Conservation (phyloP, 441 rosid genomes). For the Arabidopsis lyrata region DNA sequence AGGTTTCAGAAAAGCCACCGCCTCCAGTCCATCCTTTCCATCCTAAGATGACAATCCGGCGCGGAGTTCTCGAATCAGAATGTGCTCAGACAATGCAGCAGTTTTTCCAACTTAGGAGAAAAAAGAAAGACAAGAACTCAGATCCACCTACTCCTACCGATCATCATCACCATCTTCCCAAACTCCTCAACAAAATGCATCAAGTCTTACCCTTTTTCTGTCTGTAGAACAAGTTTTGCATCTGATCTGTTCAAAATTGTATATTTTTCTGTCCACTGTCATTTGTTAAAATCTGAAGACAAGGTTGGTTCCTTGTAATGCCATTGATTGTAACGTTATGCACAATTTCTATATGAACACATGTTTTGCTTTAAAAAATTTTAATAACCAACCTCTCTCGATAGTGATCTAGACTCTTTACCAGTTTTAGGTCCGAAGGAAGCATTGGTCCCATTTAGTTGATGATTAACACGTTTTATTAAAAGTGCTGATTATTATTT, state of each 20-base stretch:
- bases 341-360: conserved; percentile 2
- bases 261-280: conserved; percentile 6
- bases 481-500: not conserved
- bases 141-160: conserved; percentile 64
- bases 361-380: not conserved
- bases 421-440: conserved; percentile 39
- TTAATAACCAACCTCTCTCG: conserved; percentile 16
- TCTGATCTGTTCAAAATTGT: conserved; percentile 31
- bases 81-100: conserved; percentile 94
- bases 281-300: conserved; percentile 1
- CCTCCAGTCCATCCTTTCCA: conserved; percentile 95
- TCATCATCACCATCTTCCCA: conserved; percentile 56
- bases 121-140: conserved; percentile 63
- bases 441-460: conserved; percentile 29
- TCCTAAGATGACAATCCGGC: conserved; percentile 84
- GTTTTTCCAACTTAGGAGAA: conserved; percentile 92
- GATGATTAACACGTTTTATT: conserved; percentile 10
- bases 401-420: conserved; percentile 41
- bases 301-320: conserved; percentile 30
- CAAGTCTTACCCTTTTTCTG: conserved; percentile 78
- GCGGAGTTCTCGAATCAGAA: conserved; percentile 78
- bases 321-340: conserved; percentile 31
- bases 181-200: conserved; percentile 80
- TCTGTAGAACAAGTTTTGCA: conserved; percentile 33
- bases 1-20: conserved; percentile 64